phyloP scores from a whole-genome alignment of 768 basidiomycete genomes.

The Neoboletus brunneissimus region DNA sequence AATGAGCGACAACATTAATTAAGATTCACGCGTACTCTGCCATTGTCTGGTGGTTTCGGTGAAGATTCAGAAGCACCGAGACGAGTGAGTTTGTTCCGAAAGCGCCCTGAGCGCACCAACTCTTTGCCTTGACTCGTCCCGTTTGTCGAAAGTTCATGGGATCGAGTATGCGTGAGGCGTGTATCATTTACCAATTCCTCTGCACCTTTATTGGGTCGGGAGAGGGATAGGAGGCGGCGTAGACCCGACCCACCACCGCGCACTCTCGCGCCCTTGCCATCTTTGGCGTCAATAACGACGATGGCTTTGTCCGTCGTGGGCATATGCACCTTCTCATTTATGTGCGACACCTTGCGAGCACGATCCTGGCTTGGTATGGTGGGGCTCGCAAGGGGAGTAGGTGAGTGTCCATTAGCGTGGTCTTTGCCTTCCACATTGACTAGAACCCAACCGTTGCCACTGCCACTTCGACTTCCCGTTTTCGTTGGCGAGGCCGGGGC shows the following conservation, averaged over 20 bases:
- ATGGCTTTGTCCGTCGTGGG: conserved; percentile 61
- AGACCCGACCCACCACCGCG: conserved; percentile 32
- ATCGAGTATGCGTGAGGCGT: conserved; percentile 23
- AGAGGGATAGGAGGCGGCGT: conserved; percentile 33
- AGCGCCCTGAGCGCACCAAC: conserved; percentile 23
- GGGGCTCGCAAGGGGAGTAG: conserved; percentile 24
- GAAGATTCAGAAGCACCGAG: conserved; percentile 28
- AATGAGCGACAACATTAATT: conserved; percentile 26
- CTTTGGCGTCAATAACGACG: conserved; percentile 56
- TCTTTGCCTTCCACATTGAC: conserved; percentile 55
- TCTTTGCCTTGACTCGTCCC: conserved; percentile 23
- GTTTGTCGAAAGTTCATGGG: conserved; percentile 26
- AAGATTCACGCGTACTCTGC: conserved; percentile 37
- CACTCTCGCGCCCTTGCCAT: conserved; percentile 32
- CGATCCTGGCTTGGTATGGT: conserved; percentile 32
- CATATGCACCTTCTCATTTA: conserved; percentile 32
- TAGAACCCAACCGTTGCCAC: conserved; percentile 61
- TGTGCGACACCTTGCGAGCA: conserved; percentile 25
- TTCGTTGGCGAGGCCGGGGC: conserved; percentile 34
- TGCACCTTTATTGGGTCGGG: conserved; percentile 30
- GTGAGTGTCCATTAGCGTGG: conserved; percentile 24
- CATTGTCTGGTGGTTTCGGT: conserved; percentile 31
- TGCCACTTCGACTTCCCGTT: conserved; percentile 34
- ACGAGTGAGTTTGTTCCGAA: conserved; percentile 30
- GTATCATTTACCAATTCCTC: conserved; percentile 28